These are phyloP conservation scores for Astraeus odoratus DNA, from an alignment of 768 basidiomycete species.

Conservation along the genomic window DNA sequence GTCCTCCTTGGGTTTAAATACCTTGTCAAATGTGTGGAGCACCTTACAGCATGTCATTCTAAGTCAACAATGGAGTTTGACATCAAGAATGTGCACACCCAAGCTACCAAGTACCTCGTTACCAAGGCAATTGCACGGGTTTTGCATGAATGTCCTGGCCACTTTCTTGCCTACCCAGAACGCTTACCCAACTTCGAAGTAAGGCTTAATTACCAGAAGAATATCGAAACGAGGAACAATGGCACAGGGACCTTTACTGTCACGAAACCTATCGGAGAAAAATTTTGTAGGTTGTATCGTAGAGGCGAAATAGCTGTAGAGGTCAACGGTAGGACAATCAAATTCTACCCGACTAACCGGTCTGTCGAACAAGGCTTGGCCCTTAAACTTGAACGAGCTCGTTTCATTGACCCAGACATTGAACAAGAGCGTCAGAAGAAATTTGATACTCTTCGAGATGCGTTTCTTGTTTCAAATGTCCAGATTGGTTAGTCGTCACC, in stretches of 20 bases:
- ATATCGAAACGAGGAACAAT: conserved; percentile 49
- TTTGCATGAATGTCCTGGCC: conserved; percentile 38
- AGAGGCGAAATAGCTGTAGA: conserved; percentile 32
- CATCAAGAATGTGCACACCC: conserved; percentile 26
- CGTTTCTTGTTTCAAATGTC: conserved; percentile 50
- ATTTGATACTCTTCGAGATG: conserved; percentile 36
- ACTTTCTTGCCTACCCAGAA: conserved; percentile 16
- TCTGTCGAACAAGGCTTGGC: conserved; percentile 11
- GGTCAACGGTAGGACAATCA: conserved; percentile 36
- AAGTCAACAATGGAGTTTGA: conserved; percentile 39
- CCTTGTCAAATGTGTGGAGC: too few relatives aligned
- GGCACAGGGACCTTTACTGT: conserved; percentile 37
- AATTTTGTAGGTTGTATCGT: conserved; percentile 39
- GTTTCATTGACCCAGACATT: conserved; percentile 46
- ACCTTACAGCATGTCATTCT: too few relatives aligned
- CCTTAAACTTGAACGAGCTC: conserved; percentile 44
- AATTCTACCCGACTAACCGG: conserved; percentile 12
- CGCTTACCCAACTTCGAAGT: conserved; percentile 55
- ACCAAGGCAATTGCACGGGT: conserved; percentile 48
- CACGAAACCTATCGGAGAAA: conserved; percentile 29
- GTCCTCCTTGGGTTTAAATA: too few relatives aligned
- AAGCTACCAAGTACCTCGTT: conserved; percentile 48
- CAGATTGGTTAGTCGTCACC: conserved; percentile 53
- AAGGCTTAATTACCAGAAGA: not conserved
- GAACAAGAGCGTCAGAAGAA: conserved; percentile 44